These are phyloP conservation scores for Luffa aegyptiaca DNA, from an alignment of 306 rosid genomes.

Conservation along the genomic window DNA sequence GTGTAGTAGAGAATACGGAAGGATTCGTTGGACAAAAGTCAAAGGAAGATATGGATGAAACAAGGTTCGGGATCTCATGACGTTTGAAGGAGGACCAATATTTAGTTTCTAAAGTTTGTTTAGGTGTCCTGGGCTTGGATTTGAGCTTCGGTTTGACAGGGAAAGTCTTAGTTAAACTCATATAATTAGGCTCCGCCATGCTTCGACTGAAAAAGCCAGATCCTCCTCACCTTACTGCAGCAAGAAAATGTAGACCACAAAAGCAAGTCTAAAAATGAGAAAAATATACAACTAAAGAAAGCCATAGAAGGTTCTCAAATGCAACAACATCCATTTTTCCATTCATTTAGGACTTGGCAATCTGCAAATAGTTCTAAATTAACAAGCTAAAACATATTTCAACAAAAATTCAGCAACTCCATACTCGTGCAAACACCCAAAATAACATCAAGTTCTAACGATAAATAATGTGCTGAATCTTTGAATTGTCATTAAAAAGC, in stretches of 20 bases:
- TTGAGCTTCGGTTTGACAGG: constrained; percentile 59
- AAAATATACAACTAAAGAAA: too few relatives aligned
- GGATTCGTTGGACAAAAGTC: constrained; percentile 54
- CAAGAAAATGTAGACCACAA: background rate
- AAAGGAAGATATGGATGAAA: constrained; percentile 47
- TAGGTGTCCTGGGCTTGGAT: constrained; percentile 51
- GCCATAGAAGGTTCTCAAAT: too few relatives aligned
- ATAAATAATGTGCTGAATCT: background rate
- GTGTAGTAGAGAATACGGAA: constrained; percentile 48
- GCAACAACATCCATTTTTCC: too few relatives aligned
- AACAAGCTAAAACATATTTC: background rate
- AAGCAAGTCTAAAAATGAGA: too few relatives aligned
- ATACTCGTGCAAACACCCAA: background rate
- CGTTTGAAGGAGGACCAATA: constrained; percentile 85
- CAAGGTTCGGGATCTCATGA: constrained; percentile 44
- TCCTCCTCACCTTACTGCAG: background rate
- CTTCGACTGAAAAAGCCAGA: background rate
- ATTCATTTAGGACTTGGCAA: too few relatives aligned
- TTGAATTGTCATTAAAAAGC: background rate
- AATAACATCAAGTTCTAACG: background rate
- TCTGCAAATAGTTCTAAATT: too few relatives aligned
- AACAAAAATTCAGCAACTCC: background rate
- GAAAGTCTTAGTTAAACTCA: constrained; percentile 24
- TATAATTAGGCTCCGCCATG: constrained; percentile 41
- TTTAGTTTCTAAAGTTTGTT: constrained; percentile 52